Evolutionary conservation across 75 land plant genomes (phyloP).

Genomic region (Pseudotsuga menziesii): DNA sequence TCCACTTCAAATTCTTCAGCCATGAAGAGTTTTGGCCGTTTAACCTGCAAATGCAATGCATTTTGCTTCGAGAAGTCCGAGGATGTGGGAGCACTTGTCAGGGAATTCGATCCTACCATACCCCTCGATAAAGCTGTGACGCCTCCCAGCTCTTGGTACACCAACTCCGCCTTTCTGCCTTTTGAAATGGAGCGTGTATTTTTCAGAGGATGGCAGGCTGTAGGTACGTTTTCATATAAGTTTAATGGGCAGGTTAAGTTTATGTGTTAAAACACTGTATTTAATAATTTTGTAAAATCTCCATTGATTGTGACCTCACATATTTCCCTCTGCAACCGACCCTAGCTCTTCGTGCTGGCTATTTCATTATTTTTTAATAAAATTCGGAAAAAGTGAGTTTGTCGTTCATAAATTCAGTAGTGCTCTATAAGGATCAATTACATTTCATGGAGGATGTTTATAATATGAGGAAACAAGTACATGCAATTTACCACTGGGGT

Average conservation of each 20-base stretch:
- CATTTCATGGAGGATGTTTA: too few relatives aligned
- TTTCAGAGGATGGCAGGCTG: slow-evolving; percentile 78
- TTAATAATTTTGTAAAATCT: neutral
- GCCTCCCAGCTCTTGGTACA: slow-evolving; percentile 94
- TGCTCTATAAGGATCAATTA: too few relatives aligned
- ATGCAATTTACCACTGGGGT: too few relatives aligned
- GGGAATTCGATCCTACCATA: slow-evolving; percentile 45
- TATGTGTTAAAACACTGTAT: neutral
- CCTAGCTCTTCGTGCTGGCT: neutral
- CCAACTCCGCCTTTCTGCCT: slow-evolving; percentile 40
- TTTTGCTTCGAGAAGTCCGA: neutral
- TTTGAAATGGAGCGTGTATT: slow-evolving; percentile 68
- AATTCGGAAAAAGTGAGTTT: too few relatives aligned
- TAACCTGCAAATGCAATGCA: too few relatives aligned
- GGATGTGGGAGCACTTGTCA: slow-evolving; percentile 2
- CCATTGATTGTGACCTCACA: neutral
- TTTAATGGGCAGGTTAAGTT: neutral
- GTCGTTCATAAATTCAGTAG: too few relatives aligned
- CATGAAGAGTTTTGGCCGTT: too few relatives aligned
- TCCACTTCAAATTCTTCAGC: too few relatives aligned
- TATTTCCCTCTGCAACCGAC: neutral
- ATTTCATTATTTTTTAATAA: neutral
- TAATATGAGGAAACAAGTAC: too few relatives aligned
- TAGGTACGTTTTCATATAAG: slow-evolving; percentile 32
- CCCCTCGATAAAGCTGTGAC: slow-evolving; percentile 66